Base-by-base conservation (phyloP, 805 yeast genomes). In the Wickerhamiella allomyrinae region DNA sequence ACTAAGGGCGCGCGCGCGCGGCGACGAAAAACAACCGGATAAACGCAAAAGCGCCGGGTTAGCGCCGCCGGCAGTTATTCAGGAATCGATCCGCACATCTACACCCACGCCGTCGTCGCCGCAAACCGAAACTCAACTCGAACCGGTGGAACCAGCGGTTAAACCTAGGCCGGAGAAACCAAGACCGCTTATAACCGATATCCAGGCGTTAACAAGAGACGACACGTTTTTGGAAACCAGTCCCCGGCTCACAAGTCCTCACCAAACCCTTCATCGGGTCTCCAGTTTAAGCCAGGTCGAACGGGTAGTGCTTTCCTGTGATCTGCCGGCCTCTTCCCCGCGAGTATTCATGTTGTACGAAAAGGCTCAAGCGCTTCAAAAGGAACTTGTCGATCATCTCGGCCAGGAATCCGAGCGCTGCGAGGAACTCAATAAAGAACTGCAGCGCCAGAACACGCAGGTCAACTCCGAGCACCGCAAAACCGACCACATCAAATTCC, bases 401-500 rank as follows among this genome's bases (percentile, higher is more conserved):
- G 15, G 35, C 17, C 19, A 37, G 4, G 48, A 47, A 14, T 34
- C 29, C 2, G 31, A 41, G 10, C 35, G 40, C n/a, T 39, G 42
- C 7, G 40, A 41, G 7, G 36, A 38, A 36, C 46, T 49, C 9
- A 35, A 22, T 8, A 17, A 41, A 38, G 43, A 17, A 40, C 51
- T 43, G 46, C 45, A 14, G 41, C 43, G 29, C 41, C 48, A 40
- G 42, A 55, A 40, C 37, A 37, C 36, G 41, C 45, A 36, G 40
- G 45, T 41, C 45, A 51, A 42, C 43, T 51, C 44, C 17, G 46
- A 44, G 45, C 46, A 48, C 34, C 44, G 55, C 29, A 39, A 51
- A 42, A 38, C 48, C 46, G 45, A 49, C 29, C 46, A 42, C 41
- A 38, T 56, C 51, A 39, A 50, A 40, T 46, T 53, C 55, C 48